Evolutionary conservation across 805 yeast genomes (phyloP).

Genomic region (Brettanomyces nanus): DNA sequence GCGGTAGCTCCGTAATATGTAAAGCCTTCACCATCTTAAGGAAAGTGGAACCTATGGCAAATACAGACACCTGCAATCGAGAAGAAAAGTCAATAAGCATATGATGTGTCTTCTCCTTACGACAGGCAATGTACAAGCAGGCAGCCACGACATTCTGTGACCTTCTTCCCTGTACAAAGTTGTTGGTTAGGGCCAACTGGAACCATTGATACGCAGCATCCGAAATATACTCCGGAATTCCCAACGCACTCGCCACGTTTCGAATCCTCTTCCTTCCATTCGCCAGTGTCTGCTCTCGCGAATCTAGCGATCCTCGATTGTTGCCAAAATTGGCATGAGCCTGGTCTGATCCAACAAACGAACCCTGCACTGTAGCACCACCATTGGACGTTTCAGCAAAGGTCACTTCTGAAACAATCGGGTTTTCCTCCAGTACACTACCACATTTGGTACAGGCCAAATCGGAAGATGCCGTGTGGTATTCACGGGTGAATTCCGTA

Average conservation of each 20-base stretch:
- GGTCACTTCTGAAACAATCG: conserved; percentile 91
- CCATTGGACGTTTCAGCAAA: conserved; percentile 90
- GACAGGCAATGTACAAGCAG: conserved; percentile 89
- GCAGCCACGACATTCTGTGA: conserved; percentile 95
- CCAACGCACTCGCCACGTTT: conserved; percentile 70
- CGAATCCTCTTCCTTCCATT: conserved; percentile 76
- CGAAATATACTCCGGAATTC: conserved; percentile 75
- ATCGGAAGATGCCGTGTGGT: conserved; percentile 59
- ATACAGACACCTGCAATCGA: conserved; percentile 81
- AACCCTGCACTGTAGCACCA: conserved; percentile 93
- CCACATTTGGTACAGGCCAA: conserved; percentile 81
- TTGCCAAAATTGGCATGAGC: conserved; percentile 64
- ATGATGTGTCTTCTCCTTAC: conserved; percentile 84
- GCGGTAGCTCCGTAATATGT: conserved; percentile 68
- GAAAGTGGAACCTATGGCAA: conserved; percentile 92
- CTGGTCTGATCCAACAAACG: conserved; percentile 86
- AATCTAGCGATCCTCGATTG: conserved; percentile 67
- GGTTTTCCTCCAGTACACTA: conserved; percentile 80
- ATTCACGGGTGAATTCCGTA: conserved; percentile 44
- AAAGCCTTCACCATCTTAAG: conserved; percentile 84
- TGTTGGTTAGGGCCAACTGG: conserved; percentile 72
- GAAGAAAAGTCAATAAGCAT: conserved; percentile 95
- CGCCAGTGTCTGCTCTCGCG: conserved; percentile 80
- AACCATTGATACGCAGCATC: conserved; percentile 90
- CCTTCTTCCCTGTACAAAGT: conserved; percentile 94